Conservation (phyloP, 1,139 yeast species). For the Suhomyces chickasaworum region DNA sequence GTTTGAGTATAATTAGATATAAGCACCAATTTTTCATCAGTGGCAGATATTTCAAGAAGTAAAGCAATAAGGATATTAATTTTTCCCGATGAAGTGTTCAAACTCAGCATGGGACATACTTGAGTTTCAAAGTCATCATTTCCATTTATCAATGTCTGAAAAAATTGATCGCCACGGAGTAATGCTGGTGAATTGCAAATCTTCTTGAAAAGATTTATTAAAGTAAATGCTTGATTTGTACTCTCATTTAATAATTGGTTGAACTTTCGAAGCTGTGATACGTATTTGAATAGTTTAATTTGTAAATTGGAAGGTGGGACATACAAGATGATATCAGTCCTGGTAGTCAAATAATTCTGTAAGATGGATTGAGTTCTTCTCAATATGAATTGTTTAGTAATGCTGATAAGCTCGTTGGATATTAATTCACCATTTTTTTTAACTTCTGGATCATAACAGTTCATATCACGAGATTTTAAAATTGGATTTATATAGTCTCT, state of each 20-base stretch:
- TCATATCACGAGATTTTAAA: constrained; percentile 68
- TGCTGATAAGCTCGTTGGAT: constrained; percentile 59
- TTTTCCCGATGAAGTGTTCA: constrained; percentile 50
- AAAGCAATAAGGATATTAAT: constrained; percentile 55
- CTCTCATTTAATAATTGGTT: constrained; percentile 25
- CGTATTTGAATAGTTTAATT: constrained; percentile 50
- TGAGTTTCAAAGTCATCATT: constrained; percentile 14
- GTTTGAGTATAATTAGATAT: constrained; percentile 92
- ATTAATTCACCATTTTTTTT: constrained; percentile 60
- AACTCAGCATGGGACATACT: constrained; percentile 13
- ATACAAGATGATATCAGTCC: constrained; percentile 77
- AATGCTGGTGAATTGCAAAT: constrained; percentile 82
- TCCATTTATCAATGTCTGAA: constrained; percentile 22
- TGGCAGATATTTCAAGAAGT: constrained; percentile 46
- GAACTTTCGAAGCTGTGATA: constrained; percentile 48
- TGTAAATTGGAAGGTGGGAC: constrained; percentile 75
- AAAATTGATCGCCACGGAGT: constrained; percentile 45
- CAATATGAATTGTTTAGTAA: constrained; percentile 69
- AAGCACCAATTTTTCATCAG: constrained; percentile 74
- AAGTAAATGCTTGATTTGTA: constrained; percentile 54
- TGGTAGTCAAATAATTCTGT: constrained; percentile 69
- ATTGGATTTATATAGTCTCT: constrained; percentile 72
- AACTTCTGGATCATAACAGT: constrained; percentile 55
- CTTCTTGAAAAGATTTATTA: constrained; percentile 77
- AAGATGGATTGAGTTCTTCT: constrained; percentile 70